phyloP scores from a whole-genome alignment of 441 rosid genomes.

The Biscutella laevigata region DNA sequence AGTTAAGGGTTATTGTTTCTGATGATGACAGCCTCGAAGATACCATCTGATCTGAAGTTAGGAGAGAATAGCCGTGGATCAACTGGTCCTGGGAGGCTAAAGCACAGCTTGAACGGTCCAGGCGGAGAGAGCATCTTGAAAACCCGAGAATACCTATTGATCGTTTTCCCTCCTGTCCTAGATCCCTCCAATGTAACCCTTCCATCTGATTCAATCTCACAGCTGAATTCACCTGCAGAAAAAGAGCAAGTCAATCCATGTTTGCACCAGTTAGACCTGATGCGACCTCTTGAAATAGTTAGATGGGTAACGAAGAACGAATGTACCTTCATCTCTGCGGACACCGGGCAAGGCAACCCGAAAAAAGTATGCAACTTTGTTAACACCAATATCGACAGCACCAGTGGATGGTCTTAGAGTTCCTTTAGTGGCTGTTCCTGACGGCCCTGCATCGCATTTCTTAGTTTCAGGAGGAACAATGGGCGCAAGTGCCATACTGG shows the following conservation, averaged over 20 bases:
- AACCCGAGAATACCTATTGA: conserved; percentile 38
- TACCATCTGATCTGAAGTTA: conserved; percentile 41
- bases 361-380: conserved; percentile 46
- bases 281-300: not conserved
- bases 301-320: not conserved
- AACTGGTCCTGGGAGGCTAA: conserved; percentile 50
- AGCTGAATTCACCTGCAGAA: conserved; percentile 42
- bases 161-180: conserved; percentile 27
- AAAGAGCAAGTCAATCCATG: conserved; percentile 9
- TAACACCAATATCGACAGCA: conserved; percentile 50
- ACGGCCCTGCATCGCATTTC: conserved; percentile 25
- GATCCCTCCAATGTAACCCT: conserved; percentile 39
- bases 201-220: conserved; percentile 43
- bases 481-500: conserved; percentile 7
- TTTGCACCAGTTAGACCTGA: not conserved
- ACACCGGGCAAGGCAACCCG: conserved; percentile 59
- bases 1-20: conserved; percentile 13
- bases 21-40: conserved; percentile 44
- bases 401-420: conserved; percentile 38
- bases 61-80: conserved; percentile 46
- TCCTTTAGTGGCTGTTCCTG: conserved; percentile 37
- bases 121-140: conserved; percentile 36
- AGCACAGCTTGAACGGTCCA: conserved; percentile 35
- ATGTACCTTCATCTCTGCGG: conserved; percentile 35
- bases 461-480: conserved; percentile 26